Evolutionary conservation across 2,329 filamentous ascomycete genomes (phyloP).

Genomic region (Colletotrichum australisinense): DNA sequence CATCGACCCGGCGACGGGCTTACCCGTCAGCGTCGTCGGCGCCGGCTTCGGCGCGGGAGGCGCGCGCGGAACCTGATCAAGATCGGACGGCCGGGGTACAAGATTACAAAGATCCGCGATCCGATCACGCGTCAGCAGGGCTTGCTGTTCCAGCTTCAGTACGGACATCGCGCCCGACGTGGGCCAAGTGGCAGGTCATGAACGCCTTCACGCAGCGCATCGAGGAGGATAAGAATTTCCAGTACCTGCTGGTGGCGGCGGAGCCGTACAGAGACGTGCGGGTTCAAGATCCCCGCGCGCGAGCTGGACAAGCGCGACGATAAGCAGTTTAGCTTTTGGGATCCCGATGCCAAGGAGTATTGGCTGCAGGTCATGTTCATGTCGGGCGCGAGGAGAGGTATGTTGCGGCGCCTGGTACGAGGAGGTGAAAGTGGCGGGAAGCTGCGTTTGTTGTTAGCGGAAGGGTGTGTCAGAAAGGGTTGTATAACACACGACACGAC

Average conservation of each 20-base stretch:
- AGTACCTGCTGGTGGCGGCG: constrained; percentile 94
- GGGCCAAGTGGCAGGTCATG: constrained; percentile 92
- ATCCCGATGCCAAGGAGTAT: constrained; percentile 95
- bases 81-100: constrained; percentile 96
- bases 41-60: constrained; percentile 70
- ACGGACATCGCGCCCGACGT: constrained; percentile 86
- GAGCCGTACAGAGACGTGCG: constrained; percentile 98
- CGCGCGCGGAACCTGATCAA: constrained; percentile 85
- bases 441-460: background rate
- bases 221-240: constrained; percentile 93
- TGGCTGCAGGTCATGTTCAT: constrained; percentile 99
- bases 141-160: constrained; percentile 95
- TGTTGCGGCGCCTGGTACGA: constrained; percentile 72
- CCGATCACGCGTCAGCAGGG: constrained; percentile 89
- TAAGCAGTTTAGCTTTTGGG: constrained; percentile 93
- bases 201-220: constrained; percentile 96
- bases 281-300: constrained; percentile 92
- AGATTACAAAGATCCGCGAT: constrained; percentile 96
- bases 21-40: constrained; percentile 82
- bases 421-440: constrained; percentile 50
- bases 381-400: constrained; percentile 94
- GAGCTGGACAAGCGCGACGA: constrained; percentile 93
- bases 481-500: background rate
- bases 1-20: constrained; percentile 74
- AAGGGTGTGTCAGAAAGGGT: background rate